Evolutionary conservation across 176 grass and related monocot species (phyloP).

Genomic region (Metroxylon sagu): DNA sequence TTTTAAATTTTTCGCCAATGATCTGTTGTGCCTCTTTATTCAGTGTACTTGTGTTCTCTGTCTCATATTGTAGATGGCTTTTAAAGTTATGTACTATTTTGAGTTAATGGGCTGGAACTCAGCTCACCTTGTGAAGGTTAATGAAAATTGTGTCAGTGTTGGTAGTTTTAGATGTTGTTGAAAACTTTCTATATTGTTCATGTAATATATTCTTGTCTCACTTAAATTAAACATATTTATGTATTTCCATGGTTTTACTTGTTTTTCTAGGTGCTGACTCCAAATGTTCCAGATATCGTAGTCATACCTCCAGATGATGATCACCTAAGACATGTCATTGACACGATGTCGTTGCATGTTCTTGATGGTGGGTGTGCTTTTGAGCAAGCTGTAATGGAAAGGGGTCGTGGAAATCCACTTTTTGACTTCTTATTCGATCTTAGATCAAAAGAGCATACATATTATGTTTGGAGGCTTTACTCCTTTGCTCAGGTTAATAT

Average conservation of each 20-base stretch:
- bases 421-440: conserved; percentile 92
- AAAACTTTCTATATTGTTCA: too few species aligned
- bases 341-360: conserved; percentile 91
- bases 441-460: conserved; percentile 86
- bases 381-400: conserved; percentile 99
- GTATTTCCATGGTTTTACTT: conserved; percentile 18
- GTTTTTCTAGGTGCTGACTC: conserved; percentile 72
- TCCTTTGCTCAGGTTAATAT: conserved; percentile 92
- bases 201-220: too few species aligned
- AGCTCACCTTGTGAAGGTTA: too few species aligned
- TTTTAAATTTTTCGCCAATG: too few species aligned
- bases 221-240: not conserved
- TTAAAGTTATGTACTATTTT: too few species aligned
- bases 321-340: conserved; percentile 65
- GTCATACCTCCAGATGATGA: conserved; percentile 66
- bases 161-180: too few species aligned
- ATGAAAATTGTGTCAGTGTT: too few species aligned
- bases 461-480: conserved; percentile 95
- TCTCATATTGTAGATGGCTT: too few species aligned
- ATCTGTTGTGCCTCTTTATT: too few species aligned
- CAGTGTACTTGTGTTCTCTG: too few species aligned
- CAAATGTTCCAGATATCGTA: conserved; percentile 92
- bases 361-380: conserved; percentile 99
- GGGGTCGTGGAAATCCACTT: conserved; percentile 69
- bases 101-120: too few species aligned